Evolutionary conservation across 2,329 filamentous ascomycete genomes (phyloP), one percentile per base, ranked within the genome.

Genomic region (Aspergillus sp.): DNA sequence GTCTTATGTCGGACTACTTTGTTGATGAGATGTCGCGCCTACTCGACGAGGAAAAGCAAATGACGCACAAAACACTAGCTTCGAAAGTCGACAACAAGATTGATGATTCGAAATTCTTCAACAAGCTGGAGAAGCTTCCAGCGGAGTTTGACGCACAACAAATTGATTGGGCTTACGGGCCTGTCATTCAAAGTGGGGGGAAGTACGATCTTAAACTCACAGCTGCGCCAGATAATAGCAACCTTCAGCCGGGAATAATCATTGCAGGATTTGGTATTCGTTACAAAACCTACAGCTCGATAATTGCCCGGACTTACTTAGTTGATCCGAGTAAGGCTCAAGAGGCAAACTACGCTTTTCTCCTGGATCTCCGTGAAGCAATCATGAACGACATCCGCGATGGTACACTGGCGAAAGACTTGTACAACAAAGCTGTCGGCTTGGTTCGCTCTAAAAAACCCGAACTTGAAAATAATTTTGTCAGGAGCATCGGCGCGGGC

Each of bases 1-100:
- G 89, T 48, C 75, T 97, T 50, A 94, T 97, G 83, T 88, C 88
- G 43, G 88, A 91, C 49, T 98, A 93, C 69, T 97, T 97, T 66
- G 83, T 98, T 55, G 93, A 98, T 63, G 90, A 96, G 66, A 97
- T 98, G 90, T 95, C 91, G 43, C 85, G 86, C 57, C 85, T 97
- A 44, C 81, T 98, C 50, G 93, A 98, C 62, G 85, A 90, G 56
- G 94, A 97, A 68, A 96, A 95, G 75, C 95, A 95, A 65, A 88
- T 97, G 63, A 93, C 89, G 53, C 93, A 98, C 70, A 87, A 84
- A 54, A 78, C 79, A 2, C 78, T 98, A 5, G 83, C 87, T n/a
- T 82, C 88, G 59, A 93, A 90, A 68, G 85, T 98, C 30, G 83
- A 91, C 56, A 81, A 82, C 60, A 96, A 96, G 72, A 83, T 98